Base-by-base conservation (phyloP, 306 rosid genomes). In the apple (Malus domestica) region DNA sequence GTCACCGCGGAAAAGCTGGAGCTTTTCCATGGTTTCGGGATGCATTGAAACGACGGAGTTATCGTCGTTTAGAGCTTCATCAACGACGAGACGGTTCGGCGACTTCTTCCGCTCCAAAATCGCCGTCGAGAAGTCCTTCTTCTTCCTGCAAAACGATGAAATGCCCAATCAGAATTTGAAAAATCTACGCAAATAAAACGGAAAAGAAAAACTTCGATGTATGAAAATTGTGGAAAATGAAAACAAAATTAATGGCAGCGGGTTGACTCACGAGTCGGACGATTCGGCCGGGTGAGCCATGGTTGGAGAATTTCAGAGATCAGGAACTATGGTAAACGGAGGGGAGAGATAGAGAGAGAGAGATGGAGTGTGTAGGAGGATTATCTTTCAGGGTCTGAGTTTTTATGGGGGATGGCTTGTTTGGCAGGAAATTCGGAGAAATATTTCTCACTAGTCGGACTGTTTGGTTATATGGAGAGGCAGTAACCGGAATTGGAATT, bases 91-190 rank as follows among this genome's bases (percentile, higher is more conserved):
- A 2, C 88, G 68, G 72, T 87, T 84, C 10, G 90, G 90, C 2
- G 90, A 84, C 77, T 87, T 87, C 72, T 87, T 87, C 23, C 90
- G 83, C 83, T 87, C 88, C 70, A 87, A 69, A 81, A 87, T 87
- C 42, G 88, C 90, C 52, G 90, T 87, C 10, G 86, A 84, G 74
- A 52, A 87, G 80, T 87, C 90, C 76, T 84, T 87, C 86, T 84
- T 87, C 62, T 78, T 80, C 81, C 79, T 88, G 84, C 73, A 27
- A 8, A 51, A 20, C 61, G 30, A 12, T 33, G 22, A 66, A 69
- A 69, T 59, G 78, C 55, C 74, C 75, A 3, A 10, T 71, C 27
- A 72, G 35, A 64, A 32, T 18, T 64, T 51, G n/a, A 5, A 66
- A 66, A 3, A 33, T 20, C 10, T 66, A 38, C 51, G 13, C 9